These are phyloP conservation scores for Rhodotorula sp. DNA, from an alignment of 1,284 basidiomycete species.

Conservation along the genomic window DNA sequence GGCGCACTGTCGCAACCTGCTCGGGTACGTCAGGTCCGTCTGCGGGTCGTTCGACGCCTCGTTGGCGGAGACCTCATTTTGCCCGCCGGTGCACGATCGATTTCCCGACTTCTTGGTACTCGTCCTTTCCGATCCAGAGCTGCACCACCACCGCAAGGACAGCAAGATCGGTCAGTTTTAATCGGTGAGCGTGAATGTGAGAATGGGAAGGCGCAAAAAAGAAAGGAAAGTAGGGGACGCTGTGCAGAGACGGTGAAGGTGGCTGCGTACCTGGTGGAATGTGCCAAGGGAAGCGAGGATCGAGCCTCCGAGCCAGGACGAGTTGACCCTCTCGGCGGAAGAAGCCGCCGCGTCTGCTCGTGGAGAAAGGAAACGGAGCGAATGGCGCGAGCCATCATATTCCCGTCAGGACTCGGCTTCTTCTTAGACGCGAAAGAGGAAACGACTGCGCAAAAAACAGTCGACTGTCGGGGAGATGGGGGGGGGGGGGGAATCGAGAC, in stretches of 20 bases:
- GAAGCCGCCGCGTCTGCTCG: constrained; percentile 31
- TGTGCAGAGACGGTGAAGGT: neutral
- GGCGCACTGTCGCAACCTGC: too few species aligned
- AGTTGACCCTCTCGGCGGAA: constrained; percentile 78
- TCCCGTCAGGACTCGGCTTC: neutral
- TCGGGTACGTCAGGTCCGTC: neutral
- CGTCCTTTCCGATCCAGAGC: constrained; percentile 46
- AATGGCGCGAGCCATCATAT: too few species aligned
- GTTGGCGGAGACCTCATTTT: constrained; percentile 7
- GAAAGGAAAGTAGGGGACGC: neutral
- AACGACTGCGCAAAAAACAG: too few species aligned
- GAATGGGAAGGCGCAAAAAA: too few species aligned
- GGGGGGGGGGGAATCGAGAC: neutral
- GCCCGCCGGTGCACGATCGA: constrained; percentile 24
- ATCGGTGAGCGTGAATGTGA: too few species aligned
- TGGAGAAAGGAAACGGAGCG: too few species aligned
- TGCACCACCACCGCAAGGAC: neutral
- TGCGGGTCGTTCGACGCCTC: too few species aligned
- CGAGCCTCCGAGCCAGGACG: constrained; percentile 89
- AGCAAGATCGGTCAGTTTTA: too few species aligned
- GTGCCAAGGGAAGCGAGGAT: constrained; percentile 89
- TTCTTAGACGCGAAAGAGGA: neutral
- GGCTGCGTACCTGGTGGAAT: constrained; percentile 69
- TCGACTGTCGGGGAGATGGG: neutral
- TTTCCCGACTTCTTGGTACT: constrained; percentile 44